Conservation (phyloP, 345 rosid genomes). For the Aquilaria malaccensis region DNA sequence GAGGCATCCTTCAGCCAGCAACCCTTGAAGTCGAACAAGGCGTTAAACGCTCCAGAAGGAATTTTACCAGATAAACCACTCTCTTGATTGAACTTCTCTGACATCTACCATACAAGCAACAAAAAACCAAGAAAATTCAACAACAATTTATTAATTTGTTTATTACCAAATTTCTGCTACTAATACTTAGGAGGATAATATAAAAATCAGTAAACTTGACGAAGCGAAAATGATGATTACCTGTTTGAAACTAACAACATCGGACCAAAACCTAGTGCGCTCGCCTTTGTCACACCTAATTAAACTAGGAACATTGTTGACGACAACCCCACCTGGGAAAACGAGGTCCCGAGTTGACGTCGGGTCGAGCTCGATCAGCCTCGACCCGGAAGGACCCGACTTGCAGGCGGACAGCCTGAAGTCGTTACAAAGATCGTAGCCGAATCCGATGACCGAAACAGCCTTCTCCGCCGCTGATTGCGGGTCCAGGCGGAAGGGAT, state of each 20-base stretch:
- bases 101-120: slow-evolving; percentile 52
- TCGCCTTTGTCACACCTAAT: slow-evolving; percentile 97
- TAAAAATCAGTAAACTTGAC: neutral
- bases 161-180: neutral
- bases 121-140: slow-evolving; percentile 1
- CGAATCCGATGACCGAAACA: slow-evolving; percentile 78
- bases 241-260: slow-evolving; percentile 81
- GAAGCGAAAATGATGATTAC: slow-evolving; percentile 19
- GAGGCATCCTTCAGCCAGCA: slow-evolving; percentile 87
- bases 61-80: slow-evolving; percentile 74
- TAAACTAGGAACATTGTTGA: slow-evolving; percentile 45
- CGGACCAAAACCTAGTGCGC: slow-evolving; percentile 71
- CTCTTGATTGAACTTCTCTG: slow-evolving; percentile 84
- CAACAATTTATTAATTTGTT: neutral
- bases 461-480: slow-evolving; percentile 81
- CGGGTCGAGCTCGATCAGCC: slow-evolving; percentile 50
- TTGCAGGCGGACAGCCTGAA: slow-evolving; percentile 56
- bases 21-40: slow-evolving; percentile 60
- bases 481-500: slow-evolving; percentile 38
- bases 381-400: slow-evolving; percentile 38
- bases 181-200: neutral
- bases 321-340: slow-evolving; percentile 72
- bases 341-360: slow-evolving; percentile 39
- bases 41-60: slow-evolving; percentile 73
- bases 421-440: slow-evolving; percentile 62